Evolutionary conservation across 768 basidiomycete genomes (phyloP).

Genomic region (Phlegmacium glaucopus): DNA sequence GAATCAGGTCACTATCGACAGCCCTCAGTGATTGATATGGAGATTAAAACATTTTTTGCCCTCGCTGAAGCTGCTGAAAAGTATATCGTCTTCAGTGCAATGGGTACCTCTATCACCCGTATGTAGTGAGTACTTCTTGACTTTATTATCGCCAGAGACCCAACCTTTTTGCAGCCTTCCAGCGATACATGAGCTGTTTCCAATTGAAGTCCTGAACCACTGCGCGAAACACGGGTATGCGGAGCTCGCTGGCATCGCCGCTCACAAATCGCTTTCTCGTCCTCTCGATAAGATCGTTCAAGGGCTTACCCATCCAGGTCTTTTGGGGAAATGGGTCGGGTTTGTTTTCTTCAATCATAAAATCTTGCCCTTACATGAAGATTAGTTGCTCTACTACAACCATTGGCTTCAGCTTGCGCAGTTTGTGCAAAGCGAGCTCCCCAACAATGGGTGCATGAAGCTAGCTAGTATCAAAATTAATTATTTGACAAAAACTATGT

Average conservation of each 20-base stretch:
- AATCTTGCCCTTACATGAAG: too few species aligned
- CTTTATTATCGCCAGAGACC: too few species aligned
- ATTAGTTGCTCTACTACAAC: too few species aligned
- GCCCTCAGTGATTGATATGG: not conserved
- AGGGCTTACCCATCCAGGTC: slow-evolving; percentile 32
- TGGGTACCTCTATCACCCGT: slow-evolving; percentile 14
- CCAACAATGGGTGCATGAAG: too few species aligned
- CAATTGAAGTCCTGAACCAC: not conserved
- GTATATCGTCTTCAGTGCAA: slow-evolving; percentile 21
- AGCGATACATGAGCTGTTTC: too few species aligned
- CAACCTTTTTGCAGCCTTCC: too few species aligned
- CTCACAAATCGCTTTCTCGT: not conserved
- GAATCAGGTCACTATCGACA: slow-evolving; percentile 3
- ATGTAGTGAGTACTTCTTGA: slow-evolving; percentile 13
- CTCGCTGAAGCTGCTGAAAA: slow-evolving; percentile 24
- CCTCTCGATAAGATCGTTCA: slow-evolving; percentile 20
- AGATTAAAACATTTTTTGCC: slow-evolving; percentile 2
- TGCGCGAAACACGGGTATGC: not conserved
- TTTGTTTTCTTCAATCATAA: too few species aligned
- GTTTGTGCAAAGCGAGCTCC: too few species aligned
- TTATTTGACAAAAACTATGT: too few species aligned
- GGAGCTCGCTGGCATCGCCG: slow-evolving; percentile 10
- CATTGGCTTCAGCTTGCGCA: too few species aligned
- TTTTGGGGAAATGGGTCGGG: slow-evolving; percentile 28
- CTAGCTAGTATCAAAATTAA: too few species aligned